Percentiles rank a stretch among this genome's conserved stretches.
Evolutionary conservation across 345 rosid species (phyloP).

Genomic region (Eucalyptus erythrocorys): DNA sequence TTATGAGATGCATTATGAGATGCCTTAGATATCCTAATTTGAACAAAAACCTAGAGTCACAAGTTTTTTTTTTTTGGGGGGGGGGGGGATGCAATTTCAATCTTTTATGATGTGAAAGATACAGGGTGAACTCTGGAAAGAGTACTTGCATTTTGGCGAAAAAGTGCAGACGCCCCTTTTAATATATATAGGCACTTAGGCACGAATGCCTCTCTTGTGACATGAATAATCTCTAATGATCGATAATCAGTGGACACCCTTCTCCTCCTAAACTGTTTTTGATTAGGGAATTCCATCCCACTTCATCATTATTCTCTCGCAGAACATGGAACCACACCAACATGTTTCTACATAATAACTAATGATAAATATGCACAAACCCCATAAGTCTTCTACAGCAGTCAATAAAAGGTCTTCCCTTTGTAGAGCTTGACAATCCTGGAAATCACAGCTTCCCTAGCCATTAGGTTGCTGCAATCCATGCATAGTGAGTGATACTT

Average conservation of each 20-base stretch:
- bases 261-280: not conserved
- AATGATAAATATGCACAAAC: not conserved
- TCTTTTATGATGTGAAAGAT: not conserved
- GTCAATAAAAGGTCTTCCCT: not conserved
- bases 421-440: not conserved
- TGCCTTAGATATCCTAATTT: not conserved
- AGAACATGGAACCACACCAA: not conserved
- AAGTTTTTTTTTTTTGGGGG: not conserved
- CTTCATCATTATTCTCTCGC: not conserved
- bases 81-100: not conserved
- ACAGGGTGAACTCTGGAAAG: not conserved
- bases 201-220: not conserved
- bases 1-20: not conserved
- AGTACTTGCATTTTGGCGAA: not conserved
- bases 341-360: not conserved
- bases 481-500: not conserved
- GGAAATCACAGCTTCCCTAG: not conserved
- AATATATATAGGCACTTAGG: not conserved
- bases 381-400: not conserved
- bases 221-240: not conserved
- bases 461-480: not conserved
- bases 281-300: not conserved
- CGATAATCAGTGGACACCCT: not conserved
- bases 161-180: not conserved
- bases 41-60: not conserved